Evolutionary conservation across 192 early-diverging fungal genomes (phyloP).

Genomic region (Entophlyctis luteolus): DNA sequence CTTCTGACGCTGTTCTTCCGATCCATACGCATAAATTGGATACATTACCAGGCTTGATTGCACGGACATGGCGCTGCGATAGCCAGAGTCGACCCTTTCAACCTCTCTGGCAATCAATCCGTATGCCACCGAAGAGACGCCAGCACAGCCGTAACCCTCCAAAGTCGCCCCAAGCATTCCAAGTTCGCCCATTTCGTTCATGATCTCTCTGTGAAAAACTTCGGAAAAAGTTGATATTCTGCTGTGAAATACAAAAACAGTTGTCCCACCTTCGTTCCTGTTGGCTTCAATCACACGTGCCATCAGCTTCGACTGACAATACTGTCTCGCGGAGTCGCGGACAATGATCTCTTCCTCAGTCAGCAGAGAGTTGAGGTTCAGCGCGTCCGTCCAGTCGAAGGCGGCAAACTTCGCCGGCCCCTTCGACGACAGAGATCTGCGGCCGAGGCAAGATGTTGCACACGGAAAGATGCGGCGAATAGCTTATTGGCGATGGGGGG

Average conservation of each 20-base stretch:
- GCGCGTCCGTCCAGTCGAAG: conserved; percentile 66
- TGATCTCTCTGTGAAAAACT: conserved; percentile 86
- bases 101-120: conserved; percentile 95
- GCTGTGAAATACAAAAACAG: neutral
- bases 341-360: conserved; percentile 87
- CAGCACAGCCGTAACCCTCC: conserved; percentile 93
- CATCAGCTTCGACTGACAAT: conserved; percentile 84
- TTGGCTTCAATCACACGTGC: conserved; percentile 81
- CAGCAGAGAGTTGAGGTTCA: conserved; percentile 76
- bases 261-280: conserved; percentile 69
- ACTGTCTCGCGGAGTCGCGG: conserved; percentile 78
- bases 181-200: conserved; percentile 89
- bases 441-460: neutral
- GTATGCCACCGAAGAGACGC: conserved; percentile 95
- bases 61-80: conserved; percentile 96
- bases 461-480: no score
- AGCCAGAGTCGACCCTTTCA: conserved; percentile 92
- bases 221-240: neutral
- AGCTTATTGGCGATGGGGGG: no score
- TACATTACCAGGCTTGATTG: conserved; percentile 99
- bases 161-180: conserved; percentile 93
- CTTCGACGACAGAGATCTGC: neutral
- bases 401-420: conserved; percentile 38
- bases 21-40: conserved; percentile 93
- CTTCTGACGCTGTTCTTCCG: conserved; percentile 81